phyloP scores from a whole-genome alignment of 2,329 filamentous ascomycete species.

The Pseudogymnoascus sp. region DNA sequence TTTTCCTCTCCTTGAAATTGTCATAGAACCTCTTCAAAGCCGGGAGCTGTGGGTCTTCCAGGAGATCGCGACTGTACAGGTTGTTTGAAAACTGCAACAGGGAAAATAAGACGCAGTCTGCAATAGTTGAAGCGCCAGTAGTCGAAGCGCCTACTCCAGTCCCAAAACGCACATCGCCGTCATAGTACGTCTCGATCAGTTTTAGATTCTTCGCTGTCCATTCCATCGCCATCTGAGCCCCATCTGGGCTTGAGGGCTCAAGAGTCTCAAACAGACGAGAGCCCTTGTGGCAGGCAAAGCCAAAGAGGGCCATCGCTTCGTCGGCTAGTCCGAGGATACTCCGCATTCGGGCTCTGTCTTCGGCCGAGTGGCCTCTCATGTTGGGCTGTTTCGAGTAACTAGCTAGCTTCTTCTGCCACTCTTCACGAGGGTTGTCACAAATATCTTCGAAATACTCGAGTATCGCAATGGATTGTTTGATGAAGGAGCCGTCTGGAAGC shows the following conservation, averaged over 20 bases:
- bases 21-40: background rate
- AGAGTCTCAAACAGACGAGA: background rate
- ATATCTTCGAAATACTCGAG: constrained; percentile 21
- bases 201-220: background rate
- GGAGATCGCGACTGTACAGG: background rate
- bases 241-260: background rate
- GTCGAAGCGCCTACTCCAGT: background rate
- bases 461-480: constrained; percentile 21
- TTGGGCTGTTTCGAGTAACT: background rate
- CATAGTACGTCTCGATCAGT: constrained; percentile 12
- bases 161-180: background rate
- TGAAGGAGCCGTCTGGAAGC: constrained; percentile 17
- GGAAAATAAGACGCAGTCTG: background rate
- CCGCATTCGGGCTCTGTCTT: constrained; percentile 8
- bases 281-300: constrained; percentile 10
- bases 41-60: background rate
- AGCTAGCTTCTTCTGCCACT: background rate
- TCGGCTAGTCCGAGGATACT: constrained; percentile 7
- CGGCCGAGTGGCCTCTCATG: constrained; percentile 9
- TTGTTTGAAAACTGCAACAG: background rate
- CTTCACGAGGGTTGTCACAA: constrained; percentile 12
- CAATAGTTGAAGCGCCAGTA: background rate
- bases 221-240: background rate
- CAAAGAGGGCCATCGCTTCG: constrained; percentile 6
- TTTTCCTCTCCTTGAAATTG: background rate